Base-by-base conservation (phyloP, 2,329 filamentous ascomycete species). In the Orbilia brochopaga region DNA sequence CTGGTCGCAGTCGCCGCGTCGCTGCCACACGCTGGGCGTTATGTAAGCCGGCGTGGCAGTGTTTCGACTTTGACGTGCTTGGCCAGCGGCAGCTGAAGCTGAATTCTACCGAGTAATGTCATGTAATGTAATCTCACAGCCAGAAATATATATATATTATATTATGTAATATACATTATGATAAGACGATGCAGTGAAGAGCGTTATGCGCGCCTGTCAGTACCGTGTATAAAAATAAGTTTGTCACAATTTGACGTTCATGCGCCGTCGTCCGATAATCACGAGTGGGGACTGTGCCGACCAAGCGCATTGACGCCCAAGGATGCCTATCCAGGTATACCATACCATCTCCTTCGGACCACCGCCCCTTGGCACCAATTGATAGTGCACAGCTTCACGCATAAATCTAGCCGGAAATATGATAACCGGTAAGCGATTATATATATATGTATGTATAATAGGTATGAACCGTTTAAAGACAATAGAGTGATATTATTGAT, bases 41-140 rank as follows among this genome's bases (percentile, higher is more conserved):
- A 61, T 44, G 53, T 60, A 59, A 59, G 55, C 55, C 35, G 55
- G 52, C 55, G 55, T 61, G 57, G 57, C 57, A 61, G 57, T 61
- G 55, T 46, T 17, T 30, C 35, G n/a, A 17, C 35, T 4, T 11
- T 2, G n/a, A 7, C 27, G 15, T 50, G 21, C n/a, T 42, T 42
- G 37, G 37, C 13, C 37, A 17, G 37, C 37, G 37, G 37, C 37
- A 42, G 37, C 37, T 42, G 7, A 13, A 37, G 13, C 32, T 37
- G 6, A 13, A 37, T 13, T 7, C 32, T 7, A 13, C 32, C 13
- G 32, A 13, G 32, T 13, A 13, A 37, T 6, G 13, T 37, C 13
- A 13, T 37, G 13, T n/a, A 37, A 42, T 42, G 11, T 15, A 42
- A 6, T 42, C 11, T 13, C 13, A 5, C 5, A 17, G 37, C n/a